Conservation (phyloP, 1,284 basidiomycete species). For the Leccinum subrobustum region DNA sequence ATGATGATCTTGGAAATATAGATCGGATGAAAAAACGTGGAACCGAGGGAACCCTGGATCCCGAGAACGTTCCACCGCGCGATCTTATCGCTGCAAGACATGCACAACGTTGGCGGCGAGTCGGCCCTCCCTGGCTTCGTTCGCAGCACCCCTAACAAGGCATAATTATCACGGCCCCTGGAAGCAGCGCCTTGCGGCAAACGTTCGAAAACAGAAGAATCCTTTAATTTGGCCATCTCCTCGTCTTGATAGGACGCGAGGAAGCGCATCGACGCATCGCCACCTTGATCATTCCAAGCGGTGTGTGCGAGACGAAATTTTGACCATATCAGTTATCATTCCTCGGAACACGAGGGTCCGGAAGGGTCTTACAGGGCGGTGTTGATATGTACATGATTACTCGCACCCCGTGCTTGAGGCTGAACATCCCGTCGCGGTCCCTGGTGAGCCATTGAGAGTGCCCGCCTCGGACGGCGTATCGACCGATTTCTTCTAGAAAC, state of each 20-base stretch:
- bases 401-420: conserved; percentile 48
- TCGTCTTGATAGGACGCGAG: conserved; percentile 71
- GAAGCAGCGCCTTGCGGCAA: conserved; percentile 45
- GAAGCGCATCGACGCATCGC: conserved; percentile 84
- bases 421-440: conserved; percentile 42
- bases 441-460: conserved; percentile 47
- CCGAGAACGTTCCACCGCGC: conserved; percentile 80
- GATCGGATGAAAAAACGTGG: conserved; percentile 56
- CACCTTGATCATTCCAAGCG: conserved; percentile 50
- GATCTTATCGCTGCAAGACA: conserved; percentile 93
- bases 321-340: background rate
- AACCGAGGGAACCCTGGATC: conserved; percentile 78
- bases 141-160: conserved; percentile 70
- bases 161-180: conserved; percentile 79
- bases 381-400: conserved; percentile 84
- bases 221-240: conserved; percentile 67
- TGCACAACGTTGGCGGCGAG: conserved; percentile 73
- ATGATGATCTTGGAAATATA: conserved; percentile 68
- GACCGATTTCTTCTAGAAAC: conserved; percentile 69
- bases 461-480: conserved; percentile 26
- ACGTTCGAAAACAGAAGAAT: conserved; percentile 39
- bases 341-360: background rate
- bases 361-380: conserved; percentile 71
- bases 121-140: conserved; percentile 91
- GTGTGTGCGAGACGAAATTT: background rate